Conservation (phyloP, 768 basidiomycete genomes). For the Tricholoma saponaceum region DNA sequence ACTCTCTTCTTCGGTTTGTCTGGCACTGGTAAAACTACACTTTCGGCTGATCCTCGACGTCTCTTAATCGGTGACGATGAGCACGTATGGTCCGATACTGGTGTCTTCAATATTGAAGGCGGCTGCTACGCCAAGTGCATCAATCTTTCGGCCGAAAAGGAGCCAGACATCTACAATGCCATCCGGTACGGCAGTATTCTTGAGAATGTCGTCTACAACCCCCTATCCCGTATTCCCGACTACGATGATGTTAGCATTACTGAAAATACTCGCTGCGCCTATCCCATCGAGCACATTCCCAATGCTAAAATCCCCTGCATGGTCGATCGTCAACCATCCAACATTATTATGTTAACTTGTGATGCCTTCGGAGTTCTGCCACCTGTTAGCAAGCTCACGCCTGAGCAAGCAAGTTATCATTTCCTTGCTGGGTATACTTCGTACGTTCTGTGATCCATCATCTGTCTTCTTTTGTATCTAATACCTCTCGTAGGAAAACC, state of each 20-base stretch:
- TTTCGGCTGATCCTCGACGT: slow-evolving; percentile 93
- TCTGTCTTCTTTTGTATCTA: background rate
- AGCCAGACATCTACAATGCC: slow-evolving; percentile 95
- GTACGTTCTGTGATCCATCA: slow-evolving; percentile 36
- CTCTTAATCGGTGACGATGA: slow-evolving; percentile 98
- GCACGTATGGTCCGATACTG: slow-evolving; percentile 99
- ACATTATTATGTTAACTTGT: slow-evolving; percentile 96
- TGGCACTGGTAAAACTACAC: slow-evolving; percentile 98
- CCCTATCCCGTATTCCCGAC: slow-evolving; percentile 74
- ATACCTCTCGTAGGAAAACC: slow-evolving; percentile 63
- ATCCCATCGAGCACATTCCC: slow-evolving; percentile 96
- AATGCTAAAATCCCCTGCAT: slow-evolving; percentile 93
- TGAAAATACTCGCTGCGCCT: slow-evolving; percentile 98
- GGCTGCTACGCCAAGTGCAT: slow-evolving; percentile 99
- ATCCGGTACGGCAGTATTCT: slow-evolving; percentile 95
- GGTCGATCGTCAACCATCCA: slow-evolving; percentile 83
- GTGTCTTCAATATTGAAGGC: slow-evolving; percentile 99
- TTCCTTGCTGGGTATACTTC: slow-evolving; percentile 97
- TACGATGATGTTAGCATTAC: slow-evolving; percentile 97
- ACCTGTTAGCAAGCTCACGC: slow-evolving; percentile 87
- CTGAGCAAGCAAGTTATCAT: slow-evolving; percentile 96
- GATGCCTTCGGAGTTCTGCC: slow-evolving; percentile 98
- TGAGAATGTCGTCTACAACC: slow-evolving; percentile 98
- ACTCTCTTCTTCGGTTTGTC: slow-evolving; percentile 99
- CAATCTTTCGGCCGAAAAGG: slow-evolving; percentile 95